A percentile compares a stretch with the other conserved stretches of the same genome.
phyloP scores from a whole-genome alignment of 257 asterid species.

The Plantago major region DNA sequence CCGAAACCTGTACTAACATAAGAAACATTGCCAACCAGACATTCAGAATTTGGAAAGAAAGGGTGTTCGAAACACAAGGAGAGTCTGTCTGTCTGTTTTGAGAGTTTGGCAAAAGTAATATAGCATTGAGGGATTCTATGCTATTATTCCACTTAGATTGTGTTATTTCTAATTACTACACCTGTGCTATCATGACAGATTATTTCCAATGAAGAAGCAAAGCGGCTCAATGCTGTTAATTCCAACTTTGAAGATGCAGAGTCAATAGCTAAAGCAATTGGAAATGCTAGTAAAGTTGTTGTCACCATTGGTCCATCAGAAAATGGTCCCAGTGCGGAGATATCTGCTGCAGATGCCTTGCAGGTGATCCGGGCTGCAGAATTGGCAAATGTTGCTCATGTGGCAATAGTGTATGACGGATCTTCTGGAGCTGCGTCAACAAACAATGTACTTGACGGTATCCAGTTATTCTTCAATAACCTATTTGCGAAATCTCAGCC shows the following conservation, averaged over 20 bases:
- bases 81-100: no score
- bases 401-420: constrained; percentile 69
- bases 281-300: constrained; percentile 91
- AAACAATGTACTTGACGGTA: constrained; percentile 71
- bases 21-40: no score
- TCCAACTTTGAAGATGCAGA: constrained; percentile 68
- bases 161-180: no score
- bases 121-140: no score
- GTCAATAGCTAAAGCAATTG: constrained; percentile 85
- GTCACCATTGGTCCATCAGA: constrained; percentile 72
- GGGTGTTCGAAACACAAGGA: no score
- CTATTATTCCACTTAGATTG: no score
- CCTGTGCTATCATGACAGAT: constrained; percentile 38
- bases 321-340: constrained; percentile 62
- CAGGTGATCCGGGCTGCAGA: constrained; percentile 78
- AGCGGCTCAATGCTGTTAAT: constrained; percentile 69
- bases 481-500: constrained; percentile 67
- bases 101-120: no score
- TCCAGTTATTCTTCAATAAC: constrained; percentile 73
- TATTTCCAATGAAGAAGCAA: constrained; percentile 66
- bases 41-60: no score
- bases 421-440: constrained; percentile 42
- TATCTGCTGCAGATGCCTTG: constrained; percentile 63
- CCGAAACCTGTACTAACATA: no score
- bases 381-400: constrained; percentile 82